phyloP scores from a whole-genome alignment of 2,329 filamentous ascomycete species.

The Pyricularia pennisetigena region DNA sequence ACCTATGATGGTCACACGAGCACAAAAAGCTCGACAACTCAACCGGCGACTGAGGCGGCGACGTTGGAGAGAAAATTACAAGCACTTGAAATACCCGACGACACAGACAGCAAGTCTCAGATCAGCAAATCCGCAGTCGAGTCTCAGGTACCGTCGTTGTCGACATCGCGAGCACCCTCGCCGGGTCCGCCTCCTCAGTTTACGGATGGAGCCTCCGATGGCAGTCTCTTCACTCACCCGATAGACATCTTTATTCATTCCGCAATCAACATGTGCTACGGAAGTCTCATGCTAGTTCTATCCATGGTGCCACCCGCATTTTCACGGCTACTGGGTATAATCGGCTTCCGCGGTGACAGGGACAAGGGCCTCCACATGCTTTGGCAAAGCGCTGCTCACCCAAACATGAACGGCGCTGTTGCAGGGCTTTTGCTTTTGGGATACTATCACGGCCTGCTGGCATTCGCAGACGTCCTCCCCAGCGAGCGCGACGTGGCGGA shows the following conservation, averaged over 20 bases:
- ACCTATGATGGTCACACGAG: not conserved
- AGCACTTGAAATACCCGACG: not conserved
- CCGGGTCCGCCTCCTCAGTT: not conserved
- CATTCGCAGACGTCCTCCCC: conserved; percentile 80
- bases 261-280: conserved; percentile 82
- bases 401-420: conserved; percentile 88
- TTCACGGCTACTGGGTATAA: conserved; percentile 72
- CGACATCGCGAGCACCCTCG: conserved; percentile 1
- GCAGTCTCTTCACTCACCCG: conserved; percentile 59
- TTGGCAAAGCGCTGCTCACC: conserved; percentile 79
- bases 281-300: conserved; percentile 75
- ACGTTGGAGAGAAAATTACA: not conserved
- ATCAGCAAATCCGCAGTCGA: conserved; percentile 4
- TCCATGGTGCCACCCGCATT: conserved; percentile 90
- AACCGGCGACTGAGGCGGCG: conserved; percentile 27
- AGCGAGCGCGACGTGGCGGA: conserved; percentile 41
- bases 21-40: not conserved
- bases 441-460: conserved; percentile 82
- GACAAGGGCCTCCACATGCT: conserved; percentile 74
- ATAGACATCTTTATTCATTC: conserved; percentile 86
- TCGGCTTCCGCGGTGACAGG: conserved; percentile 86
- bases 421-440: conserved; percentile 70
- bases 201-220: conserved; percentile 36
- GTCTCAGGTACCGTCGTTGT: conserved; percentile 6
- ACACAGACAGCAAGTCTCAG: not conserved